phyloP scores from a whole-genome alignment of 2,329 filamentous ascomycete genomes.

The Colletotrichum gloeosporioides region DNA sequence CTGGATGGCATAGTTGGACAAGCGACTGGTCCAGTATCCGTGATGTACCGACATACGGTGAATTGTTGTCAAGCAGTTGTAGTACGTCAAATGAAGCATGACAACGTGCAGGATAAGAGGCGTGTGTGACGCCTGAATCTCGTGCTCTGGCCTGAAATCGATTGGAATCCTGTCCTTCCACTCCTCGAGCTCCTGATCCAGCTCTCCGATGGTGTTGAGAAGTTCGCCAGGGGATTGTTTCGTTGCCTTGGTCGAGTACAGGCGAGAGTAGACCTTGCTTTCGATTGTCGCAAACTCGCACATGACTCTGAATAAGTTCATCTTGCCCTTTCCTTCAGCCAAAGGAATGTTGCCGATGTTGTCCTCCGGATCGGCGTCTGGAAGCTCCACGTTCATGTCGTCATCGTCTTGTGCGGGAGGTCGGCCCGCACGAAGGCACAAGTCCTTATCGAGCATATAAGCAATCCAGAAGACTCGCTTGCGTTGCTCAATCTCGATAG shows the following conservation, averaged over 20 bases:
- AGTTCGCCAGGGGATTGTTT: constrained; percentile 93
- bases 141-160: constrained; percentile 95
- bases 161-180: constrained; percentile 97
- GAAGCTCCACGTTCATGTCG: constrained; percentile 93
- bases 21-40: constrained; percentile 94
- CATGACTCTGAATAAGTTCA: constrained; percentile 94
- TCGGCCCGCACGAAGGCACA: constrained; percentile 63
- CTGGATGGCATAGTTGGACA: constrained; percentile 95
- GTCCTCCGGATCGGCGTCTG: constrained; percentile 87
- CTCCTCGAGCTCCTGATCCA: constrained; percentile 86
- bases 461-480: constrained; percentile 71
- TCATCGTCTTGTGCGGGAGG: constrained; percentile 69
- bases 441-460: constrained; percentile 69
- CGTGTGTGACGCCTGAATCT: constrained; percentile 91
- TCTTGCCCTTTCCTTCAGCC: constrained; percentile 85
- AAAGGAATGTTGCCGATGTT: constrained; percentile 95
- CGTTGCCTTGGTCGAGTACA: constrained; percentile 92
- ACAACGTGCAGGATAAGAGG: constrained; percentile 94
- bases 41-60: constrained; percentile 98
- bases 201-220: constrained; percentile 92
- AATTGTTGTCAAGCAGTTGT: constrained; percentile 96
- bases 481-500: constrained; percentile 90
- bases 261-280: constrained; percentile 88
- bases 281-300: constrained; percentile 92
- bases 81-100: constrained; percentile 94